phyloP scores from a whole-genome alignment of 768 basidiomycete species.

The Rubroboletus pulcherrimus region DNA sequence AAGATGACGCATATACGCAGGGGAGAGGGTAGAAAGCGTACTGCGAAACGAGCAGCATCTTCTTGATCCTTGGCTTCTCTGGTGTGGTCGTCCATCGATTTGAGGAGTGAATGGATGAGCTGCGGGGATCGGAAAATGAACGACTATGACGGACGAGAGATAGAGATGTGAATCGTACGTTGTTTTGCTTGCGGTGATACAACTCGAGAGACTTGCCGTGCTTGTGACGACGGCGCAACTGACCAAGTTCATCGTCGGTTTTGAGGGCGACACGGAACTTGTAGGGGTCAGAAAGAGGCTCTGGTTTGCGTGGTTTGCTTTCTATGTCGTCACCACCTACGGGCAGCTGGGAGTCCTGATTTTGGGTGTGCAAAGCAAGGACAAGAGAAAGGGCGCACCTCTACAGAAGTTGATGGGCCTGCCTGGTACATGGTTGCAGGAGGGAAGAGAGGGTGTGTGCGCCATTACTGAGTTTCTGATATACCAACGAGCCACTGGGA shows the following conservation, averaged over 20 bases:
- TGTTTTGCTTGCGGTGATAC: conserved; percentile 71
- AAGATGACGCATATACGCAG: neutral
- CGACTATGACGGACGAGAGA: neutral
- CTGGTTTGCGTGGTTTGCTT: conserved; percentile 31
- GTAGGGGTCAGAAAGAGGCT: conserved; percentile 57
- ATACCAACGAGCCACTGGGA: too few species aligned
- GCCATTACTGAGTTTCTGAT: too few species aligned
- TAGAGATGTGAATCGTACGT: conserved; percentile 39
- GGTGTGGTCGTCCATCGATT: conserved; percentile 87
- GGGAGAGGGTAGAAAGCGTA: conserved; percentile 31
- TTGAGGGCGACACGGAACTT: conserved; percentile 58
- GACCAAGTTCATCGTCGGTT: conserved; percentile 58
- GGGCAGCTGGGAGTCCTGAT: neutral
- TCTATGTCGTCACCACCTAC: conserved; percentile 34
- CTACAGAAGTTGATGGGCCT: conserved; percentile 1
- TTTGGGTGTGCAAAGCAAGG: neutral
- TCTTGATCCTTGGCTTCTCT: conserved; percentile 73
- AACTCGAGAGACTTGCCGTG: conserved; percentile 59
- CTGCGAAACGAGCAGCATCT: conserved; percentile 61
- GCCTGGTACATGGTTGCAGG: neutral
- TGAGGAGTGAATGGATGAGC: conserved; percentile 85
- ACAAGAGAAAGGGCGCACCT: conserved; percentile 3
- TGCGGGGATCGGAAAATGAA: conserved; percentile 29
- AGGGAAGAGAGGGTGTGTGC: neutral
- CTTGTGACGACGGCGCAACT: conserved; percentile 52